These are phyloP conservation scores for Drosera capensis DNA, from an alignment of 148 eudicot species.

Conservation along the genomic window DNA sequence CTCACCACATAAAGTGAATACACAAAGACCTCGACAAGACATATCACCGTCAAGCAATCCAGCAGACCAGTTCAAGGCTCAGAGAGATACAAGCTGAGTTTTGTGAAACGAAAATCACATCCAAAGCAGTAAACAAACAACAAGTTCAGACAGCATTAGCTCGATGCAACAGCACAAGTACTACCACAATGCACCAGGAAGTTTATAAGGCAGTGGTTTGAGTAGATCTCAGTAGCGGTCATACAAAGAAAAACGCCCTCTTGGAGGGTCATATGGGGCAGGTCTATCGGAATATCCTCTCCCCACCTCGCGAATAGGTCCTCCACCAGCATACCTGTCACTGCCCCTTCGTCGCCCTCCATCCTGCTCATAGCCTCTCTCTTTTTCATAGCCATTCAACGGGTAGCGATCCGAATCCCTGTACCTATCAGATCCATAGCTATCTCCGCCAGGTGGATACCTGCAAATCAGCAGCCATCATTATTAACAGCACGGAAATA, in stretches of 20 bases:
- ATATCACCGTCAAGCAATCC: too few relatives aligned
- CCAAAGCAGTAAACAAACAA: too few relatives aligned
- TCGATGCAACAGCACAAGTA: too few relatives aligned
- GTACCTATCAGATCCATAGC: conserved; percentile 23
- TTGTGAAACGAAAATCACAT: too few relatives aligned
- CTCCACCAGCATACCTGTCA: conserved; percentile 27
- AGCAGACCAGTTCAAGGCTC: too few relatives aligned
- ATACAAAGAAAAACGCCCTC: conserved; percentile 11
- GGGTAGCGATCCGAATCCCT: conserved; percentile 13
- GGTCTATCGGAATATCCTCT: conserved; percentile 22
- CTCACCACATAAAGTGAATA: too few relatives aligned
- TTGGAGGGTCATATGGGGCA: conserved; percentile 27
- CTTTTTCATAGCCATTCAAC: conserved; percentile 21
- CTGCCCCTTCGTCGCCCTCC: conserved; percentile 16
- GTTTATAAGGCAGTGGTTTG: too few relatives aligned
- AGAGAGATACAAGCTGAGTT: too few relatives aligned
- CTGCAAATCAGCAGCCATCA: conserved; percentile 19
- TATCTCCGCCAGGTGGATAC: conserved; percentile 21
- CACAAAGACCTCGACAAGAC: too few relatives aligned
- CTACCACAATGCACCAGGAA: too few relatives aligned
- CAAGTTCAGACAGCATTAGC: too few relatives aligned
- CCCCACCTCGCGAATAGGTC: conserved; percentile 22
- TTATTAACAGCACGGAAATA: too few relatives aligned
- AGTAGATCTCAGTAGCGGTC: conserved; percentile 22
- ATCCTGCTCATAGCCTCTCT: conserved; percentile 26